Evolutionary conservation across 129 eudicot genomes (phyloP).

Genomic region (Lactuca sativa): DNA sequence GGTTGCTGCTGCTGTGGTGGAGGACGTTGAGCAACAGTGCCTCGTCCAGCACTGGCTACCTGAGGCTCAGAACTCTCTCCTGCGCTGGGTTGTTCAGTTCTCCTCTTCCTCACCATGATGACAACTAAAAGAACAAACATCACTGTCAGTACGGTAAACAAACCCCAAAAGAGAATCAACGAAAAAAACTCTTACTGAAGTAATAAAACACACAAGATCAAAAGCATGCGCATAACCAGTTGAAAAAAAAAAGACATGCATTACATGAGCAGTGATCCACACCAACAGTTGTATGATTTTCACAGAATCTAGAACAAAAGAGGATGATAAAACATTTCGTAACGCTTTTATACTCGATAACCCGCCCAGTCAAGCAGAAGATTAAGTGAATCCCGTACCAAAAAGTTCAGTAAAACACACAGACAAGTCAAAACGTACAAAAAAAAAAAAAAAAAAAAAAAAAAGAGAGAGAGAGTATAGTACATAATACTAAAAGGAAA

Average conservation of each 20-base stretch:
- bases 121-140: constrained; percentile 30
- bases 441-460: neutral
- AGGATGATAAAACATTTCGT: neutral
- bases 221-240: neutral
- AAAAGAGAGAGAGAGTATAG: too few relatives aligned
- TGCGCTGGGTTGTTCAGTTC: constrained; percentile 50
- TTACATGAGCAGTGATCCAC: neutral
- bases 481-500: neutral
- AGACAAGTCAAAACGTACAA: constrained; percentile 6
- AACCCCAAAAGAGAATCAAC: constrained; percentile 10
- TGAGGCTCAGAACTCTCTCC: constrained; percentile 61
- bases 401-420: constrained; percentile 5
- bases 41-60: constrained; percentile 43
- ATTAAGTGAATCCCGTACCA: neutral
- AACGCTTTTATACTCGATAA: constrained; percentile 9
- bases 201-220: neutral
- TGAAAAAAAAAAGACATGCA: constrained; percentile 19
- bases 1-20: constrained; percentile 13
- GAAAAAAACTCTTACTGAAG: neutral
- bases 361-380: neutral
- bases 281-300: neutral
- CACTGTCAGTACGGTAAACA: neutral
- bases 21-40: constrained; percentile 31
- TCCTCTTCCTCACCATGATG: constrained; percentile 84
- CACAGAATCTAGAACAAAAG: neutral